Evolutionary conservation across 2,329 filamentous ascomycete genomes (phyloP).

Genomic region (Aspergillus tanneri): DNA sequence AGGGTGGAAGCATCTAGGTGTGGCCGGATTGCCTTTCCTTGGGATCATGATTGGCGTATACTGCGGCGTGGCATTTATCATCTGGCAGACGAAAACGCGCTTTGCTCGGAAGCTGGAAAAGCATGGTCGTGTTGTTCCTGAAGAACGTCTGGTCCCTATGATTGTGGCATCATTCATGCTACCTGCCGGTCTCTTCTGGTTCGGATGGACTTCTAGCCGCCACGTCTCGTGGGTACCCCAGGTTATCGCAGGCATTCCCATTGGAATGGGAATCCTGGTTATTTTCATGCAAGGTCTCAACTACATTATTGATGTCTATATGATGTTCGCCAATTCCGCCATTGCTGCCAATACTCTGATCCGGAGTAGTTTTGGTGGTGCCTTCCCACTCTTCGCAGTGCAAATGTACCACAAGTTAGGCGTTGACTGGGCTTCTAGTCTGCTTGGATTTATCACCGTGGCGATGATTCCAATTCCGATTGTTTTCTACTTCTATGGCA

Average conservation of each 20-base stretch:
- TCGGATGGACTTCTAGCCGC: constrained; percentile 47
- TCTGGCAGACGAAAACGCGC: constrained; percentile 43
- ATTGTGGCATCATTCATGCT: constrained; percentile 45
- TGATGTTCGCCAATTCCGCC: constrained; percentile 40
- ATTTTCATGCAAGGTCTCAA: constrained; percentile 43
- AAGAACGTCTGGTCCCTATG: constrained; percentile 48
- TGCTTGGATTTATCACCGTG: constrained; percentile 39
- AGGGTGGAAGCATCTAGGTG: constrained; percentile 37
- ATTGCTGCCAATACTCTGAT: constrained; percentile 40
- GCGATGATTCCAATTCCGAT: constrained; percentile 48
- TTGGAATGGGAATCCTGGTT: constrained; percentile 45
- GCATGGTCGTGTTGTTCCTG: constrained; percentile 40
- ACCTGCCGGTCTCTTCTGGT: constrained; percentile 49
- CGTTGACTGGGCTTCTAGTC: constrained; percentile 37
- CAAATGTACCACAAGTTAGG: constrained; percentile 39
- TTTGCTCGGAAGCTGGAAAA: constrained; percentile 37
- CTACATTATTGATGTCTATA: constrained; percentile 44
- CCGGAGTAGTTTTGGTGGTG: constrained; percentile 34
- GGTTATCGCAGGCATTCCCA: constrained; percentile 43
- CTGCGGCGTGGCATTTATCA: constrained; percentile 36
- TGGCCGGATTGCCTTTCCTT: constrained; percentile 41
- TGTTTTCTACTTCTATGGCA: constrained; percentile 49
- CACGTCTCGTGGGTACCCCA: constrained; percentile 47
- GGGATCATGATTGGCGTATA: constrained; percentile 37
- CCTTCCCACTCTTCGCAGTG: constrained; percentile 30